Base-by-base conservation (phyloP, 1,284 basidiomycete genomes). In the Trametes sp. region DNA sequence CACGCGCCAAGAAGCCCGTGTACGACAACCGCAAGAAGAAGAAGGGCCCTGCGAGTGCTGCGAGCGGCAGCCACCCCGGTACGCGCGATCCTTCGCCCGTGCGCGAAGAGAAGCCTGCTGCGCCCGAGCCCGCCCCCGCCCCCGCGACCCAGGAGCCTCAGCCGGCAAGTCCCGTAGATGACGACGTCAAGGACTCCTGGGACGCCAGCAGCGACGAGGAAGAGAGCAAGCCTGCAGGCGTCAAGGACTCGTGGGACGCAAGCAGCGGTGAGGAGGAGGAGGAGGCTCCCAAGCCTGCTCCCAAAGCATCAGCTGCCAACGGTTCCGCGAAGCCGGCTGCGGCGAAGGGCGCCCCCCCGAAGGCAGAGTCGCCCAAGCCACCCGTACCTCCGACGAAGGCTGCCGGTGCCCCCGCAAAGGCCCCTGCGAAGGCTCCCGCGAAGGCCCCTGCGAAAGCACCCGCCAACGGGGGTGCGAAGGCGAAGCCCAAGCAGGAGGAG, bases 211-310 rank as follows among this genome's bases (percentile, higher is more conserved):
- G 83, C 57, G 87, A 83, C 21, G 86, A 36, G 35, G 35, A 85
- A n/a, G 86, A 80, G 50, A 56, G 63, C 46, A 69, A 64, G 62
- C 65, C 68, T n/a, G 69, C 72, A 50, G 83, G 75, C 48, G 83
- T 90, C 62, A 93, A 93, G 74, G 90, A 95, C 66, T 85, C 87
- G 24, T 98, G 95, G 95, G 95, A 98, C 73, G 91, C 87, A 28
- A 88, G 89, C 41, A 93, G 90, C 64, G 92, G 84, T 36, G 87
- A 92, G 10, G 91, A 87, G 59, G 83, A 86, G 58, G 83, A 86
- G 59, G 79, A 76, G 46, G 57, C 69, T 16, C 49, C 72, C 7
- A 53, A 65, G 33, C 38, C 69, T 74, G 66, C 63, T 1, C 13
- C 54, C 36, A 57, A 61, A 48, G 31, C 45, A 10, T 14, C 59